Conservation (phyloP, 352 stramenopile species). For the Globisporangium mamillatum region DNA sequence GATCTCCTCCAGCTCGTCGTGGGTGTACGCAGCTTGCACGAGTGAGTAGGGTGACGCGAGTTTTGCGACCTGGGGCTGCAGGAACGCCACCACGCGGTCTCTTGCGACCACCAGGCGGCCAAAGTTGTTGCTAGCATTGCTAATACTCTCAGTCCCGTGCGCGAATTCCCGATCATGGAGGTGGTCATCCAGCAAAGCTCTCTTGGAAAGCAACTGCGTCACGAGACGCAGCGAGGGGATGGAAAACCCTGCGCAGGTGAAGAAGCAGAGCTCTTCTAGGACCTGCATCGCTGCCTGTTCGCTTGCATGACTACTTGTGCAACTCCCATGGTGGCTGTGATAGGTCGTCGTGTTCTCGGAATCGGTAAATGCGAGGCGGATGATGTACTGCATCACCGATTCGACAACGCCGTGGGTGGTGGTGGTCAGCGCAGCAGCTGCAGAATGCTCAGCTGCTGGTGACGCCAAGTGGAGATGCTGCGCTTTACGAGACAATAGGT, state of each 20-base stretch:
- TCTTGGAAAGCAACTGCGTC: slow-evolving; percentile 7
- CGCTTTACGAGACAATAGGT: background rate
- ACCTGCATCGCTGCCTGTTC: slow-evolving; percentile 3
- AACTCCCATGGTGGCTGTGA: background rate
- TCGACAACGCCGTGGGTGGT: slow-evolving; percentile 13
- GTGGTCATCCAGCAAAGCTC: background rate
- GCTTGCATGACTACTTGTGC: background rate
- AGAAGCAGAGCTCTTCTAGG: slow-evolving; percentile 15
- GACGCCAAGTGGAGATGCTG: background rate
- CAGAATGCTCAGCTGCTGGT: background rate
- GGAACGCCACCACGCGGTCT: slow-evolving; percentile 11
- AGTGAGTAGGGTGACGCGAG: slow-evolving; percentile 6
- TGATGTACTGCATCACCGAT: slow-evolving; percentile 20
- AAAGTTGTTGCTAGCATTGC: background rate
- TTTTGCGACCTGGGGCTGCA: slow-evolving; percentile 14
- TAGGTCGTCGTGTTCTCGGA: background rate
- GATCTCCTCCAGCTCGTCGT: slow-evolving; percentile 11
- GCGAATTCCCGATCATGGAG: no score
- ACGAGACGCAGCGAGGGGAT: slow-evolving; percentile 10
- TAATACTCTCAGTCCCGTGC: background rate
- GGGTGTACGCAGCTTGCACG: background rate
- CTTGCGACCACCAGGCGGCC: background rate
- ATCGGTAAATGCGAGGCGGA: slow-evolving; percentile 21
- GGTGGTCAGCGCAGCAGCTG: background rate
- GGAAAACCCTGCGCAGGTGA: slow-evolving; percentile 11